phyloP scores from a whole-genome alignment of 176 grass and related monocot species.

The Carex parvula region DNA sequence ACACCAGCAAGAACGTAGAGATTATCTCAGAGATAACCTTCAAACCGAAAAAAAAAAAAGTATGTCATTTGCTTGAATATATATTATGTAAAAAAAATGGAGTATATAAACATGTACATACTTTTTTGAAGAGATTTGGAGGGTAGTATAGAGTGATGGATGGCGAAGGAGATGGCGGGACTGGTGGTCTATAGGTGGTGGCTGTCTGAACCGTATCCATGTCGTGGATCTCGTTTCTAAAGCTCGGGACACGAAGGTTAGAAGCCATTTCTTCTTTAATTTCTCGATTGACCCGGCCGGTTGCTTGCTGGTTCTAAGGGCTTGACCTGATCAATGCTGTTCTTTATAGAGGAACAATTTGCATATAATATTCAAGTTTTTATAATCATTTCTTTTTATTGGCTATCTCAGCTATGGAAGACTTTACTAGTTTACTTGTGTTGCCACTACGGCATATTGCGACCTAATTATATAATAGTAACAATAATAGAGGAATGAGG shows the following conservation, averaged over 20 bases:
- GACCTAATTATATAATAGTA: not conserved
- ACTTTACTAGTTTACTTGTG: not conserved
- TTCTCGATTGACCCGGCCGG: not conserved
- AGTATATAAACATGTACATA: not conserved
- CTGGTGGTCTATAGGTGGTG: not conserved
- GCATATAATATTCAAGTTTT: not conserved
- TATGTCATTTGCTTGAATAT: not conserved
- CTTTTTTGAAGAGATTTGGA: slow-evolving; percentile 79
- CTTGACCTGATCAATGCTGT: slow-evolving; percentile 6
- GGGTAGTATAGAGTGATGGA: slow-evolving; percentile 49
- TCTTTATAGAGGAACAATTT: slow-evolving; percentile 17
- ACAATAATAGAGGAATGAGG: too few species aligned
- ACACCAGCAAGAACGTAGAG: slow-evolving; percentile 90
- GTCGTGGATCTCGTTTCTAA: slow-evolving; percentile 73
- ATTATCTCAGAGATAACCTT: slow-evolving; percentile 85
- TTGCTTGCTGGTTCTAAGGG: not conserved
- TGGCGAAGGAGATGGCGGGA: slow-evolving; percentile 25
- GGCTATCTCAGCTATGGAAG: not conserved
- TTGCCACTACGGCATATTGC: not conserved
- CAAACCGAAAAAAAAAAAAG: not conserved
- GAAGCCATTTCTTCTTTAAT: slow-evolving; percentile 42
- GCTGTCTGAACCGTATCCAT: slow-evolving; percentile 40
- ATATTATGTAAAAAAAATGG: not conserved
- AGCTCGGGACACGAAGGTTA: slow-evolving; percentile 51
- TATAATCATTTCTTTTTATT: not conserved